Conservation (phyloP, 1,284 basidiomycete species). For the Sphagnurus paluster region DNA sequence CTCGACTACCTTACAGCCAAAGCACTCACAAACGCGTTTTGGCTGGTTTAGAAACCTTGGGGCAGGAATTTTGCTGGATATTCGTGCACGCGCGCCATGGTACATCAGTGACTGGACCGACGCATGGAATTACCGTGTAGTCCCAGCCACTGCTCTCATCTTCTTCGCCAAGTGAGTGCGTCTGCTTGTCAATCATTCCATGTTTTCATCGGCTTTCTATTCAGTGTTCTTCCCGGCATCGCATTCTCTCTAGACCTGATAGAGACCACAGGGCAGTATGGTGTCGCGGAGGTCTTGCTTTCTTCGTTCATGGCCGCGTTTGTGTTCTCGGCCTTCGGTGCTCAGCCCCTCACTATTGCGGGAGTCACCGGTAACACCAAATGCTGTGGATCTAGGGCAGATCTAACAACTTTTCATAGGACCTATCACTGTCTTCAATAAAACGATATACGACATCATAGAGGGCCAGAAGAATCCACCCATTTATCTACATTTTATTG, state of each 20-base stretch:
- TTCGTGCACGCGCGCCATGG: slow-evolving; percentile 77
- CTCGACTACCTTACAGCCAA: slow-evolving; percentile 13
- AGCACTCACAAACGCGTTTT: slow-evolving; percentile 9
- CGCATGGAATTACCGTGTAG: slow-evolving; percentile 85
- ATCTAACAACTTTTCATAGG: slow-evolving; percentile 40
- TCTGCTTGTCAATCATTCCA: background rate
- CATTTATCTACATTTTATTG: slow-evolving; percentile 83
- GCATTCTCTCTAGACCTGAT: slow-evolving; percentile 94
- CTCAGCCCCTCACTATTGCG: slow-evolving; percentile 91
- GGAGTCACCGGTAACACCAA: slow-evolving; percentile 77
- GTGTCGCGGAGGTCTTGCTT: slow-evolving; percentile 83
- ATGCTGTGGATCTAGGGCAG: background rate
- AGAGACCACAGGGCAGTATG: slow-evolving; percentile 88
- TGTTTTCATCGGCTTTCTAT: slow-evolving; percentile 4
- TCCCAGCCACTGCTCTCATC: slow-evolving; percentile 74
- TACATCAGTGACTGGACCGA: slow-evolving; percentile 87
- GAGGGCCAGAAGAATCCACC: slow-evolving; percentile 57
- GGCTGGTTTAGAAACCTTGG: slow-evolving; percentile 43
- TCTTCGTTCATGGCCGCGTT: slow-evolving; percentile 89
- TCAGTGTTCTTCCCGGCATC: slow-evolving; percentile 82
- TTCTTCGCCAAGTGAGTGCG: slow-evolving; percentile 75
- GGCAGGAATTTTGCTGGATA: slow-evolving; percentile 76
- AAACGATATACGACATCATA: slow-evolving; percentile 85
- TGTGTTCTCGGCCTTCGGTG: slow-evolving; percentile 88
- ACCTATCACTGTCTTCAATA: slow-evolving; percentile 90